These are phyloP conservation scores for Neofusicoccum kwambonambiense DNA, from an alignment of 2,329 filamentous ascomycete species.

Conservation along the genomic window DNA sequence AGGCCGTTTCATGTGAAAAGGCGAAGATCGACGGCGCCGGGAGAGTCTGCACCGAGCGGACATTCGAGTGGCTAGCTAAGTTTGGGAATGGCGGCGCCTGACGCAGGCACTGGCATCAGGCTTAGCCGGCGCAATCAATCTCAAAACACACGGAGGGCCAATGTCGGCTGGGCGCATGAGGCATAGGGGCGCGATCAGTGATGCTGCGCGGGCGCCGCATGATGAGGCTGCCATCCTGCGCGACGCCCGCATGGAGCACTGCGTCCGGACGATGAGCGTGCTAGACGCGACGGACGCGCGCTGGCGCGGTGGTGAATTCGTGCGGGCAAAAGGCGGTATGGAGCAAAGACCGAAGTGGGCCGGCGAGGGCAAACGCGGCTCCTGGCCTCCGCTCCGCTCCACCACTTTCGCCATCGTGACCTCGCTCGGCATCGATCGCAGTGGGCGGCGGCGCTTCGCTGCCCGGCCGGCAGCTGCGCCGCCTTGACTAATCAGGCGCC, in stretches of 20 bases:
- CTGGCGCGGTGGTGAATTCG: neutral
- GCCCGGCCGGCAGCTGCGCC: neutral
- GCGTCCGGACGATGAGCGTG: neutral
- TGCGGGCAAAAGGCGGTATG: conserved; percentile 4
- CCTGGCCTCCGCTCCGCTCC: conserved; percentile 8
- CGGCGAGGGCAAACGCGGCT: conserved; percentile 3
- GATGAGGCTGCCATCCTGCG: conserved; percentile 2
- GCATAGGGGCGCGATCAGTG: neutral
- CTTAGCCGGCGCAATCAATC: conserved; percentile 4
- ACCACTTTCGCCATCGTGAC: conserved; percentile 13
- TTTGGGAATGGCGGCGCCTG: conserved; percentile 10
- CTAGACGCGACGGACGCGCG: neutral
- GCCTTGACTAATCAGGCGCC: conserved; percentile 13
- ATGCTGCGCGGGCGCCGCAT: conserved; percentile 1
- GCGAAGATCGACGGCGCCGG: conserved; percentile 2
- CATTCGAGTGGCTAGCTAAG: conserved; percentile 5
- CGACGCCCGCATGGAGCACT: neutral
- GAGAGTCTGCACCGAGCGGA: neutral
- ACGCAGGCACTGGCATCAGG: conserved; percentile 13
- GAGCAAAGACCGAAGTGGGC: conserved; percentile 11
- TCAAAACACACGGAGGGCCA: conserved; percentile 5
- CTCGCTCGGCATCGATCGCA: neutral
- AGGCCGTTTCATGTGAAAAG: conserved; percentile 9
- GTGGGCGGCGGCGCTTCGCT: neutral
- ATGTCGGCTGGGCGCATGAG: conserved; percentile 11